Conservation (phyloP, 768 basidiomycete genomes). For the Podaxis sp. region DNA sequence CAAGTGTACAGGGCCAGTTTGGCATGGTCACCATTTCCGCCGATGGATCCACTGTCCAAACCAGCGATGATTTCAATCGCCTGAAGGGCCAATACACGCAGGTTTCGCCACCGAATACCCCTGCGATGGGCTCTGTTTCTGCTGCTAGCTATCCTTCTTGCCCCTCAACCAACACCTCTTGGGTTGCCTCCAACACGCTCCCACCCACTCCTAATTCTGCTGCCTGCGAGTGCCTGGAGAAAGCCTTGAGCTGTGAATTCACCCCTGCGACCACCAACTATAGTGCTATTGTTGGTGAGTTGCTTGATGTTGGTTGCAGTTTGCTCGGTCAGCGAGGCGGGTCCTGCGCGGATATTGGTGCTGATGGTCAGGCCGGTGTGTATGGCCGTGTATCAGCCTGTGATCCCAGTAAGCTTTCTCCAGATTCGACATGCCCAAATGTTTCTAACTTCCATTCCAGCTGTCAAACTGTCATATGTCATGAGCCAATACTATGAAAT, state of each 20-base stretch:
- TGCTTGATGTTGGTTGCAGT: conserved; percentile 73
- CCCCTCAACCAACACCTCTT: conserved; percentile 53
- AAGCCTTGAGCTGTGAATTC: conserved; percentile 69
- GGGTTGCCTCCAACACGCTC: conserved; percentile 62
- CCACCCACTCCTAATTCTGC: conserved; percentile 81
- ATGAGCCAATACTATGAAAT: conserved; percentile 77
- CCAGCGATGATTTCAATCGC: conserved; percentile 61
- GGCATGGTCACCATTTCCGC: conserved; percentile 79
- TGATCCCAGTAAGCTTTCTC: conserved; percentile 58
- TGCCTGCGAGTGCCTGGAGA: conserved; percentile 75
- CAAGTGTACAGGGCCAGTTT: conserved; percentile 67
- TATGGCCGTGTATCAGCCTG: conserved; percentile 79
- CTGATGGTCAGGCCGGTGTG: conserved; percentile 65
- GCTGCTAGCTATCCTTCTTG: conserved; percentile 58
- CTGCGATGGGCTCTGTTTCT: conserved; percentile 35
- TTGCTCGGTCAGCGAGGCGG: conserved; percentile 58
- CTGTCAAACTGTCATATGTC: conserved; percentile 75
- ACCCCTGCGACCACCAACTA: conserved; percentile 60
- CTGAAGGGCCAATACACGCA: conserved; percentile 58
- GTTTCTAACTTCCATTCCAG: conserved; percentile 29
- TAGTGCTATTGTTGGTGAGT: conserved; percentile 50
- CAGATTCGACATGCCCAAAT: not conserved
- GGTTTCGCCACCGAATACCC: conserved; percentile 58
- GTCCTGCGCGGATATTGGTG: conserved; percentile 65
- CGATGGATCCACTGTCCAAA: conserved; percentile 63